Evolutionary conservation across 2,329 filamentous ascomycete genomes (phyloP), one percentile per base, ranked within the genome.

Genomic region (Pestalotiopsis sp.): DNA sequence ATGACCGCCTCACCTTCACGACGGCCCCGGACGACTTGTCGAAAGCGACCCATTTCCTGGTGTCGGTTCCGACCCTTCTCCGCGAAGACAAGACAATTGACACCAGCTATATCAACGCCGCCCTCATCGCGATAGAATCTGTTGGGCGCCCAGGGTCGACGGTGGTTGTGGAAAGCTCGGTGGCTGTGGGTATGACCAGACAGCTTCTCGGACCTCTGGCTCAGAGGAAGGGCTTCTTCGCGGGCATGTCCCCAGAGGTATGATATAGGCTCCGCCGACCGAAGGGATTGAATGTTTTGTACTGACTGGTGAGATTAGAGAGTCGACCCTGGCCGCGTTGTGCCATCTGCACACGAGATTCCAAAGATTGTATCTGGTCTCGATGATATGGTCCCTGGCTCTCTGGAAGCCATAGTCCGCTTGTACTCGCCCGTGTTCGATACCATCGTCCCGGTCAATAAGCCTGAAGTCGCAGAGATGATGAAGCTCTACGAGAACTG

Each of bases 401-500:
- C 85, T 0, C 76, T 86, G 2, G 73, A 80, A 9, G 77, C 79
- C 41, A 86, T 88, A 66, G 69, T 74, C 6, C 72, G 75, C 6
- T 74, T 88, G 3, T 88, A 88, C 73, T 77, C 77, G 2, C 73
- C 75, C n/a, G 83, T 82, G 1, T 88, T 87, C 70, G 78, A 86
- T 64, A 74, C 76, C 0, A 78, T 88, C 5, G 79, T 87, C 6
- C 80, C 82, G 0, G 85, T 88, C 38, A 85, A 84, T 12, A 77
- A 76, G 38, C 85, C 86, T 1, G 86, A 88, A 72, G 85, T 87
- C 1, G 86, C 86, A 1, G 86, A 88, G 75, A 87, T 88, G 84
- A 85, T 82, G 70, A 88, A 88, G 76, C 77, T 88, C 13, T 88
- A 87, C 72, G 86, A 88, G 69, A 88, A 88, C 73, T 88, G 86